Percentiles rank a stretch among this genome's conserved stretches.
phyloP scores from a whole-genome alignment of 768 basidiomycete species.

The Mrakia gelida region DNA sequence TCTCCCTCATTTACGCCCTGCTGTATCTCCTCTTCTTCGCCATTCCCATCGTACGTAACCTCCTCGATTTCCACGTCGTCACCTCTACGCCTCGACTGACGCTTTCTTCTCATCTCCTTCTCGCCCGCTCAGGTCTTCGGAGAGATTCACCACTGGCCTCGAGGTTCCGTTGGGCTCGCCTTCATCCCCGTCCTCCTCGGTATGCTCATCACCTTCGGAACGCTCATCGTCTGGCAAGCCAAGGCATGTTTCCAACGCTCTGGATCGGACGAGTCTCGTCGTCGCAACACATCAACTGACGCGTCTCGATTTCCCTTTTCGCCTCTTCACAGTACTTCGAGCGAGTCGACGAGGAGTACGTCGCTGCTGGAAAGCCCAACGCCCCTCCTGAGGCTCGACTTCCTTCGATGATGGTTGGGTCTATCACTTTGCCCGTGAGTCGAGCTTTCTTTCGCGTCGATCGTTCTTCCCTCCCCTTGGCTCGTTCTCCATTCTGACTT shows the following conservation, averaged over 20 bases:
- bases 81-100: too few species aligned
- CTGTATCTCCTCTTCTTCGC: slow-evolving; percentile 29
- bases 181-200: slow-evolving; percentile 29
- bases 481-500: too few species aligned
- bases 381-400: slow-evolving; percentile 21
- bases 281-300: too few species aligned
- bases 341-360: not conserved
- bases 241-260: not conserved
- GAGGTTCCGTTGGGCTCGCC: slow-evolving; percentile 21
- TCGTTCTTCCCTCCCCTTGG: too few species aligned
- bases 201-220: slow-evolving; percentile 21
- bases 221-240: slow-evolving; percentile 16
- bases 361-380: not conserved
- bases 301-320: too few species aligned
- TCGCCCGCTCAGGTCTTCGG: not conserved
- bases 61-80: too few species aligned
- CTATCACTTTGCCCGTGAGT: slow-evolving; percentile 9
- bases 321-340: not conserved
- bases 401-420: slow-evolving; percentile 28
- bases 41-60: not conserved
- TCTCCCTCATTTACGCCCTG: slow-evolving; percentile 7
- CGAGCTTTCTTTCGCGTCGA: too few species aligned
- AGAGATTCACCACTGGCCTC: not conserved
- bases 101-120: too few species aligned
- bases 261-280: not conserved